phyloP scores from a whole-genome alignment of 2,329 filamentous ascomycete species.

The Colletotrichum spaethianum region DNA sequence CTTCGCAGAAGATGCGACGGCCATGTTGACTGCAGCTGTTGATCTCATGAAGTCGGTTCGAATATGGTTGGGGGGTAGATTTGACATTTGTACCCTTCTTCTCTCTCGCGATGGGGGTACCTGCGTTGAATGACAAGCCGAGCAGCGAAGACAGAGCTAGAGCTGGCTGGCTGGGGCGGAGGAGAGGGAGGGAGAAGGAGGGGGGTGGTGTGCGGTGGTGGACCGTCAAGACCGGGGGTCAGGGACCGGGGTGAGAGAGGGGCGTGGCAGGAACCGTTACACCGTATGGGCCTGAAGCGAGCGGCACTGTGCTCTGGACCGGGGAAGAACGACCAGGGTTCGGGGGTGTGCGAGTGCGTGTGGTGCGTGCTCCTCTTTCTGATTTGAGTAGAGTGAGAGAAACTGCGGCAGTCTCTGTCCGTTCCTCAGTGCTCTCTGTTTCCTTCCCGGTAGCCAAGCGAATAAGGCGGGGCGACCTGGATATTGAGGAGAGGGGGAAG shows the following conservation, averaged over 20 bases:
- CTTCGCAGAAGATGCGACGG: slow-evolving; percentile 71
- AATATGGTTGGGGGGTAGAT: slow-evolving; percentile 72
- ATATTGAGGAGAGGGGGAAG: slow-evolving; percentile 15
- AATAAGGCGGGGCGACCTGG: slow-evolving; percentile 31
- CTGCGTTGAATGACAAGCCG: slow-evolving; percentile 56
- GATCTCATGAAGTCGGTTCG: slow-evolving; percentile 60
- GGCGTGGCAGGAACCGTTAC: slow-evolving; percentile 34
- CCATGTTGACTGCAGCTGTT: slow-evolving; percentile 69
- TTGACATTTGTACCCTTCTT: slow-evolving; percentile 74
- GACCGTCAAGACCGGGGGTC: slow-evolving; percentile 30
- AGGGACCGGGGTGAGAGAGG: slow-evolving; percentile 31
- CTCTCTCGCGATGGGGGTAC: slow-evolving; percentile 53
- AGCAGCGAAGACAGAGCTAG: slow-evolving; percentile 41
- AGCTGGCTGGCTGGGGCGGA: slow-evolving; percentile 43
- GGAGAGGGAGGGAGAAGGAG: slow-evolving; percentile 38
- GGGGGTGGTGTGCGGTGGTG: slow-evolving; percentile 39
- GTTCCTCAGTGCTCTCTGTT: slow-evolving; percentile 21
- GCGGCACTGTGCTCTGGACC: slow-evolving; percentile 36
- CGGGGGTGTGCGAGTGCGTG: slow-evolving; percentile 11
- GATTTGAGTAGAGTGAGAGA: slow-evolving; percentile 21
- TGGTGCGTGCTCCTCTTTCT: slow-evolving; percentile 29
- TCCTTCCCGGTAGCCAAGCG: slow-evolving; percentile 28
- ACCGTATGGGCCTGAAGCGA: slow-evolving; percentile 7
- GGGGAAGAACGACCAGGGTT: slow-evolving; percentile 26
- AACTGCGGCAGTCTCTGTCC: slow-evolving; percentile 8